Evolutionary conservation across 805 yeast genomes (phyloP).

Genomic region (Ogataea kodamae): DNA sequence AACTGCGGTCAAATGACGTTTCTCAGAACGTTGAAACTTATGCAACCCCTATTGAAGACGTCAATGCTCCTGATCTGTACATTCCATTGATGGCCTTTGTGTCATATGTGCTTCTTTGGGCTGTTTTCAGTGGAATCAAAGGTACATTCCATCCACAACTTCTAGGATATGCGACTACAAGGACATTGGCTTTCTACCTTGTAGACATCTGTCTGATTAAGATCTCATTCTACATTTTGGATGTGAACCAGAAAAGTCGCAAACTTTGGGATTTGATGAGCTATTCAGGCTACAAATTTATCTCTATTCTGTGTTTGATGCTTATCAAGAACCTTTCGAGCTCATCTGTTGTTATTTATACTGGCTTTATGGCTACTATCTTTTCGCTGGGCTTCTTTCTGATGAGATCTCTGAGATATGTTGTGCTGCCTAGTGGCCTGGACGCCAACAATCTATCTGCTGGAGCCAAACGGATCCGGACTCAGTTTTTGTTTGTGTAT

Average conservation of each 20-base stretch:
- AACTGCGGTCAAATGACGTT: conserved; percentile 34
- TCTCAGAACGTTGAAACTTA: conserved; percentile 39
- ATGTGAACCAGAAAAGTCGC: conserved; percentile 53
- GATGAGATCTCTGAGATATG: conserved; percentile 65
- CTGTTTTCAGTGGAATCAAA: conserved; percentile 76
- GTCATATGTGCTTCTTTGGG: conserved; percentile 81
- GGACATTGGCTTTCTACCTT: conserved; percentile 77
- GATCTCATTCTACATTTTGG: conserved; percentile 77
- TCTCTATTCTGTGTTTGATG: conserved; percentile 63
- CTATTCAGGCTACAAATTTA: conserved; percentile 92
- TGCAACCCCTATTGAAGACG: conserved; percentile 79
- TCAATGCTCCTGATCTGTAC: conserved; percentile 94
- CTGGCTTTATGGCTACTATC: conserved; percentile 41
- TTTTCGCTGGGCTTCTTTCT: conserved; percentile 62
- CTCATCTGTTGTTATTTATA: conserved; percentile 37
- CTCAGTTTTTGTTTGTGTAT: conserved; percentile 82
- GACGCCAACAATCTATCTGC: conserved; percentile 58
- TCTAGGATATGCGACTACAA: conserved; percentile 81
- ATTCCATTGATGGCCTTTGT: conserved; percentile 92
- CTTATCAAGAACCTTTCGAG: conserved; percentile 43
- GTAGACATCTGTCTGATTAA: conserved; percentile 74
- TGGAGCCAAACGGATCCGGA: conserved; percentile 71
- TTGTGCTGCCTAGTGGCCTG: conserved; percentile 60
- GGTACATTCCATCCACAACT: conserved; percentile 93
- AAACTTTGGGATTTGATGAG: conserved; percentile 76